Percentiles rank a stretch among this genome's conserved stretches.
phyloP scores from a whole-genome alignment of 2,329 filamentous ascomycete genomes.

The Cercospora janseana region DNA sequence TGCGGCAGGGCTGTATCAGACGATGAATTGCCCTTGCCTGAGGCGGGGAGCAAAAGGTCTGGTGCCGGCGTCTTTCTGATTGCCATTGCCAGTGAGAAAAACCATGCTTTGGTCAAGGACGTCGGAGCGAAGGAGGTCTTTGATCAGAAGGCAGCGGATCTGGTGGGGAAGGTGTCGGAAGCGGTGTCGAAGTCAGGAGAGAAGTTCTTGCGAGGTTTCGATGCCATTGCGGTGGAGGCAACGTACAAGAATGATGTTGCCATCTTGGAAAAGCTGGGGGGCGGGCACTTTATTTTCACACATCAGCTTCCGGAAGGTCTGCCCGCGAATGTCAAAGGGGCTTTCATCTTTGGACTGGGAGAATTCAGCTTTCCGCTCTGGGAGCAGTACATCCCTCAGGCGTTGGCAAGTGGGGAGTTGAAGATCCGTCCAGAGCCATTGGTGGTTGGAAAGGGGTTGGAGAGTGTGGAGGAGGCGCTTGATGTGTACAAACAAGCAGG shows the following conservation, averaged over 20 bases:
- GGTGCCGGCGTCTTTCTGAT: conserved; percentile 21
- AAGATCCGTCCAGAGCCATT: conserved; percentile 7
- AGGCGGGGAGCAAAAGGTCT: background rate
- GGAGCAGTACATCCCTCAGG: conserved; percentile 18
- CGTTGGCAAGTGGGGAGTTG: background rate
- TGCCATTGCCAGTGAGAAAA: conserved; percentile 32
- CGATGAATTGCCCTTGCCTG: background rate
- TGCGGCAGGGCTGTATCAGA: conserved; percentile 2
- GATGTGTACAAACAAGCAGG: conserved; percentile 7
- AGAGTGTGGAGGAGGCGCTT: conserved; percentile 3
- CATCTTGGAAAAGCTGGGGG: conserved; percentile 10
- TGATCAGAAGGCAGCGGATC: conserved; percentile 34
- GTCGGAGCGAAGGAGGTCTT: conserved; percentile 32
- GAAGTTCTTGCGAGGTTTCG: conserved; percentile 1
- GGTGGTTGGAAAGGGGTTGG: conserved; percentile 7
- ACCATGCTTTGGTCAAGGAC: conserved; percentile 30
- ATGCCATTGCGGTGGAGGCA: conserved; percentile 12
- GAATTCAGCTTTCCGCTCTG: conserved; percentile 14
- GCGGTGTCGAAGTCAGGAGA: conserved; percentile 7
- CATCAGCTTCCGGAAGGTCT: conserved; percentile 7
- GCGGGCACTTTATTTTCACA: conserved; percentile 6
- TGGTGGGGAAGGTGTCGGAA: conserved; percentile 38
- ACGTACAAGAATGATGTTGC: conserved; percentile 7
- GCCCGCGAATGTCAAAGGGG: conserved; percentile 6
- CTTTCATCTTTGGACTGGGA: conserved; percentile 7